Conservation (phyloP, 2,329 filamentous ascomycete species). For the Fonsecaea pedrosoi region DNA sequence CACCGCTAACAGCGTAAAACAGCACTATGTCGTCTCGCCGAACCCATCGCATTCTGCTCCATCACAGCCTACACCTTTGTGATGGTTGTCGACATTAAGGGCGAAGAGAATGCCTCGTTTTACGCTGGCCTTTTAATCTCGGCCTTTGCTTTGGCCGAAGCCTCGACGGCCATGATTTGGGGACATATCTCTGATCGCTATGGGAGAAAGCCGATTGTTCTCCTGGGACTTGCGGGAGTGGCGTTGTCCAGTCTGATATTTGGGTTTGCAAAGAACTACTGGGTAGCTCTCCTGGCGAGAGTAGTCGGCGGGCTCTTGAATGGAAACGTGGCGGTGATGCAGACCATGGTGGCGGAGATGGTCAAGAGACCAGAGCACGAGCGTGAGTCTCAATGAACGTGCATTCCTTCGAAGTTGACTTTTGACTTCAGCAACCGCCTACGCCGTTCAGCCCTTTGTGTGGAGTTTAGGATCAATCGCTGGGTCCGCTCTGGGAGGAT, state of each 20-base stretch:
- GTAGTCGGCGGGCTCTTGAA: conserved; percentile 69
- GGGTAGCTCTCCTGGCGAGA: conserved; percentile 52
- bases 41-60: conserved; percentile 56
- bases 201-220: conserved; percentile 47
- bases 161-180: conserved; percentile 53
- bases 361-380: conserved; percentile 64
- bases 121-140: conserved; percentile 46
- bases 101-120: conserved; percentile 42
- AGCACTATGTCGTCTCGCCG: conserved; percentile 57
- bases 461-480: conserved; percentile 38
- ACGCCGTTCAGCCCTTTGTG: conserved; percentile 36
- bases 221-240: conserved; percentile 48
- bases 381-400: conserved; percentile 40
- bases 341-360: conserved; percentile 75
- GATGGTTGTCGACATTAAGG: conserved; percentile 52
- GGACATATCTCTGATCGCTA: conserved; percentile 52
- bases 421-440: conserved; percentile 29
- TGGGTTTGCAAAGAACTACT: conserved; percentile 51
- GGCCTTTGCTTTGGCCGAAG: conserved; percentile 54
- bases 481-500: conserved; percentile 36
- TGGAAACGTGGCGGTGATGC: conserved; percentile 75
- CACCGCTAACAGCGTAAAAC: conserved; percentile 7
- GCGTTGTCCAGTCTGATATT: conserved; percentile 53
- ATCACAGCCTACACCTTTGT: conserved; percentile 55
- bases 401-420: not conserved